Conservation (phyloP, 148 eudicot genomes). For the Chenopodium suecicum region DNA sequence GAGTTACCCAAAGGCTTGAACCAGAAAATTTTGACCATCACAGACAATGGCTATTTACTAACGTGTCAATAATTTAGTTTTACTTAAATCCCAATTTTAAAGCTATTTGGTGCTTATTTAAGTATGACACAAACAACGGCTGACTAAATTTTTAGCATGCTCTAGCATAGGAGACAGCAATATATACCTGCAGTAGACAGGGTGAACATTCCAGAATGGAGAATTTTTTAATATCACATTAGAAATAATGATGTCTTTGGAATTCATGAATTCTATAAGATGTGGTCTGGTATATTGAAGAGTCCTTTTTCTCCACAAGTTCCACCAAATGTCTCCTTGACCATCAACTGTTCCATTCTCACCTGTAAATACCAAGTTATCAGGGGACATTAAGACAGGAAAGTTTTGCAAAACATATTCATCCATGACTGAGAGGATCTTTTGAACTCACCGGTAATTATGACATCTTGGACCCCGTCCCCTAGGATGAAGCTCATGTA, state of each 20-base stretch:
- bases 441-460: conserved; percentile 70
- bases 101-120: conserved; percentile 9
- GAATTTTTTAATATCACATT: conserved; percentile 86
- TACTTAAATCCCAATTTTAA: neutral
- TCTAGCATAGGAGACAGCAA: neutral
- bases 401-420: neutral
- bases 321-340: conserved; percentile 97
- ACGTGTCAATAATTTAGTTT: neutral
- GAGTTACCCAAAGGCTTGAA: neutral
- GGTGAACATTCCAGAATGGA: conserved; percentile 96
- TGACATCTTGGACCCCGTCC: conserved; percentile 76
- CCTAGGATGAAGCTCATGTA: conserved; percentile 90
- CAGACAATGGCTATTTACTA: neutral
- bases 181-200: conserved; percentile 91
- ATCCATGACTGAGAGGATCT: neutral
- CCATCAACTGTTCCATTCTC: conserved; percentile 98
- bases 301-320: conserved; percentile 86
- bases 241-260: conserved; percentile 66
- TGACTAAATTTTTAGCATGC: neutral
- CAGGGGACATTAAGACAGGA: neutral
- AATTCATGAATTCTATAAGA: conserved; percentile 83
- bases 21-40: neutral
- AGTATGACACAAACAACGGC: neutral
- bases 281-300: conserved; percentile 78
- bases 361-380: conserved; percentile 41